Base-by-base conservation (phyloP, 2,329 filamentous ascomycete genomes). In the Penicillium sp. region DNA sequence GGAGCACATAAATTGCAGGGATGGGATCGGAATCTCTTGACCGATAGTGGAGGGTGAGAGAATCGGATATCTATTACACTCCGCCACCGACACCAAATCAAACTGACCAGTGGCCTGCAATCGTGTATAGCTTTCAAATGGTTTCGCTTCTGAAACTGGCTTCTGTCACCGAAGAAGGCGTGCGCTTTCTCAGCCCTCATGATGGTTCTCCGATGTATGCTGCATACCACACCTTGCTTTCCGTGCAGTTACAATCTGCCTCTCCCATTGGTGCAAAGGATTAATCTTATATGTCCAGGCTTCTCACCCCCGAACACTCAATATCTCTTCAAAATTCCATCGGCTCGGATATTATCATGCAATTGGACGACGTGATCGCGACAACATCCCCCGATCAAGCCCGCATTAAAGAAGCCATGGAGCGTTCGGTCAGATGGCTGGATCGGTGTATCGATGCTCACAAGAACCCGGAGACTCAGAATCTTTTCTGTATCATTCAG, bases 261-360 rank as follows among this genome's bases (percentile, higher is more conserved):
- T 11, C 2, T n/a, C 7, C 10, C 19, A 14, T n/a, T n/a, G n/a
- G n/a, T n/a, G 24, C 24, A 28, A 28, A 28, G 10, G 10, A 28
- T 21, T 13, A 21, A 31, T 26, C 21, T 47, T 29, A 5, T 24
- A 14, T 45, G 42, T 21, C 14, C 48, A 84, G 82, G 82, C 86
- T 99, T 10, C 86, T 99, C 43, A 99, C 94, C 0, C 94, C 94
- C 0, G 95, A 99, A 73, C 93, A 97, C 77, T 97, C 94, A 0
- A 97, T 99, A 66, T 88, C 87, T 10, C 82, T 99, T 3, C 94
- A 99, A 72, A 97, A 99, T 75, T 93, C 89, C 51, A 99, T 99
- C 67, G 94, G 94, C 60, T 96, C 91, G 60, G 94, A 99, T 75
- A 97, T 99, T 65, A 97, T 97, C 63, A 99, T 99, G 95, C 95